These are phyloP conservation scores for Eimeria falciformis DNA, from an alignment of 169 alveolate species.

Conservation along the genomic window DNA sequence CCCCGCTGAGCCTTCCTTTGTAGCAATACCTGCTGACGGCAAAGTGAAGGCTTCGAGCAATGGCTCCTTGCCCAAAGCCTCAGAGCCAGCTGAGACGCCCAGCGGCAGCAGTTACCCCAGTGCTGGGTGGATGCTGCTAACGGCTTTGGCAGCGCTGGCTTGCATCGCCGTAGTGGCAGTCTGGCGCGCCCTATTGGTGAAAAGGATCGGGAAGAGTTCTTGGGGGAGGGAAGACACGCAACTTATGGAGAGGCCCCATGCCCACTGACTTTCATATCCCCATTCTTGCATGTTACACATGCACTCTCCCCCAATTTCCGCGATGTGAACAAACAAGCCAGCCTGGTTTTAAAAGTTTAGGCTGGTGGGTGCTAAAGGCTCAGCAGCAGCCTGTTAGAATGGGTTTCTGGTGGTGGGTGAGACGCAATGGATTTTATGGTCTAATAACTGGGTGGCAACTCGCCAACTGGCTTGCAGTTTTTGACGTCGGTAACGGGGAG, in stretches of 20 bases:
- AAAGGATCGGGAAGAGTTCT: neutral
- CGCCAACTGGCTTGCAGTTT: too few relatives aligned
- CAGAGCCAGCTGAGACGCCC: neutral
- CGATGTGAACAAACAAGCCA: too few relatives aligned
- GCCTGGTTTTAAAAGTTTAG: too few relatives aligned
- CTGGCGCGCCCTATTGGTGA: conserved; percentile 20
- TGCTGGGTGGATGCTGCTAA: neutral
- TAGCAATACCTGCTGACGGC: neutral
- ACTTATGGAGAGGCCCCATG: conserved; percentile 14
- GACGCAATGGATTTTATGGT: too few relatives aligned
- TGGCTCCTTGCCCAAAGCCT: neutral
- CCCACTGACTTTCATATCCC: neutral
- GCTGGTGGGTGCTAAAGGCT: too few relatives aligned
- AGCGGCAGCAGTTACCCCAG: conserved; percentile 1
- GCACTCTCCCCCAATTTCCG: too few relatives aligned
- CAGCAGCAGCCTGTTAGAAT: too few relatives aligned
- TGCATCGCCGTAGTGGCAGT: conserved; percentile 7
- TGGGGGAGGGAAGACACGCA: neutral
- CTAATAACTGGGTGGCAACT: too few relatives aligned
- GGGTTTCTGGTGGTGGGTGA: too few relatives aligned
- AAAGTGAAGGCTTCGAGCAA: neutral
- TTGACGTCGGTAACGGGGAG: too few relatives aligned
- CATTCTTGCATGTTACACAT: too few relatives aligned
- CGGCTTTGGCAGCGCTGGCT: conserved; percentile 1
- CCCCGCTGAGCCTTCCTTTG: neutral